These are phyloP conservation scores for Lactifluus pinguis DNA, from an alignment of 768 basidiomycete species.

Conservation along the genomic window DNA sequence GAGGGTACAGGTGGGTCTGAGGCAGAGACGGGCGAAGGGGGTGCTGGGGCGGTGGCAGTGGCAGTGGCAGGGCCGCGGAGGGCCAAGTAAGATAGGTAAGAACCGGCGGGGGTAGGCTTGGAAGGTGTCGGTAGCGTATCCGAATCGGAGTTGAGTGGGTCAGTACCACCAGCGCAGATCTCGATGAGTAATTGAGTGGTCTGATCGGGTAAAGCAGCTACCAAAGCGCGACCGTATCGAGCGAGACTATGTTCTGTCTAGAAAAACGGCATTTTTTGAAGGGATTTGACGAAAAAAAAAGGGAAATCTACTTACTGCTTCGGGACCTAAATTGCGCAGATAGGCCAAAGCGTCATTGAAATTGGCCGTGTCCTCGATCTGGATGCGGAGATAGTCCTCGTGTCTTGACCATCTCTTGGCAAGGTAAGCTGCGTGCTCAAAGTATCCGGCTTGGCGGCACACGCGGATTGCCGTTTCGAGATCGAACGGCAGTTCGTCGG, in stretches of 20 bases:
- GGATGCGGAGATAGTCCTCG: slow-evolving; percentile 88
- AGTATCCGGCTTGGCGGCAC: slow-evolving; percentile 93
- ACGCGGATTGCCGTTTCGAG: slow-evolving; percentile 95
- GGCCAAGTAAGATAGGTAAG: slow-evolving; percentile 75
- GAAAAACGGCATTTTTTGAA: neutral
- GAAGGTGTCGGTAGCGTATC: slow-evolving; percentile 23
- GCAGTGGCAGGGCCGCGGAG: slow-evolving; percentile 48
- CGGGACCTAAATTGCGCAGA: slow-evolving; percentile 66
- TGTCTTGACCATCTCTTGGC: slow-evolving; percentile 87
- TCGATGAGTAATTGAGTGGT: slow-evolving; percentile 90
- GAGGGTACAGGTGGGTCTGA: slow-evolving; percentile 18
- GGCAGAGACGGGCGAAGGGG: slow-evolving; percentile 26
- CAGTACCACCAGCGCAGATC: slow-evolving; percentile 68
- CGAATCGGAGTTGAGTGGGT: slow-evolving; percentile 38
- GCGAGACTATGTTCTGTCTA: slow-evolving; percentile 83
- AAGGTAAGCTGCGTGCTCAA: slow-evolving; percentile 88
- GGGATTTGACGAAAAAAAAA: neutral
- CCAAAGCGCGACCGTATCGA: slow-evolving; percentile 79
- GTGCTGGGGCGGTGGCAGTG: slow-evolving; percentile 37
- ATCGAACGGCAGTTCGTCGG: slow-evolving; percentile 83
- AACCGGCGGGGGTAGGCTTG: slow-evolving; percentile 34
- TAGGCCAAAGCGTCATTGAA: slow-evolving; percentile 77
- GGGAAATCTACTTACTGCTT: slow-evolving; percentile 57
- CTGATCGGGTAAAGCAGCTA: slow-evolving; percentile 74
- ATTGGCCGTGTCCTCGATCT: slow-evolving; percentile 86